phyloP scores from a whole-genome alignment of 1,284 basidiomycete species.

The Kalmanozyma brasiliensis region DNA sequence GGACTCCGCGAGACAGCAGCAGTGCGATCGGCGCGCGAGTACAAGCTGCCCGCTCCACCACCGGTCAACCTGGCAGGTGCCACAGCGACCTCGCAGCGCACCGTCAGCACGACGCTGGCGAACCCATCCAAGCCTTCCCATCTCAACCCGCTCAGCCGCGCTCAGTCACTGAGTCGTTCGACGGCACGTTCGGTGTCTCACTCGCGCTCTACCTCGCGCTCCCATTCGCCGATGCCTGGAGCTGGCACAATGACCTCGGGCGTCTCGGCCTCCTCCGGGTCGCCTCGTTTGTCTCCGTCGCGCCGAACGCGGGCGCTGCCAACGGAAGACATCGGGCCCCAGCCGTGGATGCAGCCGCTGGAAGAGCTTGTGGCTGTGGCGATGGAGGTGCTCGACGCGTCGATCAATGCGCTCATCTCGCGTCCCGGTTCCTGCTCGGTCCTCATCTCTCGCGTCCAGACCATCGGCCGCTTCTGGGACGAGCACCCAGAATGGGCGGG shows the following conservation, averaged over 20 bases:
- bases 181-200: conserved; percentile 71
- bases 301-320: conserved; percentile 49
- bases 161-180: conserved; percentile 37
- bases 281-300: conserved; percentile 57
- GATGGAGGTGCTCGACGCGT: conserved; percentile 93
- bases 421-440: conserved; percentile 85
- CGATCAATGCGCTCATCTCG: conserved; percentile 83
- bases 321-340: conserved; percentile 40
- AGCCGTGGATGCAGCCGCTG: conserved; percentile 76
- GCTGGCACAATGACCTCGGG: conserved; percentile 49
- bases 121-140: conserved; percentile 40
- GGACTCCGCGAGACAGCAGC: conserved; percentile 38
- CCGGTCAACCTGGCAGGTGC: conserved; percentile 41
- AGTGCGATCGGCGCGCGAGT: conserved; percentile 39
- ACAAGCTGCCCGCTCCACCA: conserved; percentile 51
- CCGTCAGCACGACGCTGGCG: conserved; percentile 23
- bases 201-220: conserved; percentile 95
- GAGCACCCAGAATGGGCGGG: conserved; percentile 98
- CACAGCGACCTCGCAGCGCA: conserved; percentile 27
- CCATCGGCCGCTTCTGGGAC: conserved; percentile 93
- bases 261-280: conserved; percentile 56
- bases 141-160: conserved; percentile 48
- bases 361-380: conserved; percentile 93
- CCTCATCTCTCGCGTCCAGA: conserved; percentile 88
- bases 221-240: conserved; percentile 86